A percentile compares a stretch with the other conserved stretches of the same genome.
phyloP scores from a whole-genome alignment of 257 asterid species.

The Penstemon newberryi region DNA sequence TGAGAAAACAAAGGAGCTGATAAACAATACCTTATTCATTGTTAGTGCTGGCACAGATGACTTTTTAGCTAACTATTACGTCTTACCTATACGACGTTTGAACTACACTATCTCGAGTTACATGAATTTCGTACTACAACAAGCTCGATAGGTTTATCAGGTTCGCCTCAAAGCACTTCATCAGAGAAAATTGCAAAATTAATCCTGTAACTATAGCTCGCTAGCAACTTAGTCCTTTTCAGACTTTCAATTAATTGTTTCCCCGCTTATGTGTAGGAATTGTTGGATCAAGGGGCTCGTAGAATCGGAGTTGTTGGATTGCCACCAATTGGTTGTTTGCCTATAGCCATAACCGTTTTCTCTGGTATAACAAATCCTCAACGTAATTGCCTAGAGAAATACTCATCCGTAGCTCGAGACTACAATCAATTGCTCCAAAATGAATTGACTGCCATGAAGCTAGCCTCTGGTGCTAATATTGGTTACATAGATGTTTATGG shows the following conservation, averaged over 20 bases:
- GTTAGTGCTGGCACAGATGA: slow-evolving; percentile 89
- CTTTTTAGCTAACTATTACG: slow-evolving; percentile 58
- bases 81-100: slow-evolving; percentile 53
- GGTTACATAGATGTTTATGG: slow-evolving; percentile 49
- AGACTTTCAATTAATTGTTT: neutral
- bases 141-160: slow-evolving; percentile 48
- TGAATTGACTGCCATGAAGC: slow-evolving; percentile 32
- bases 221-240: too few species aligned
- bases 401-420: slow-evolving; percentile 45
- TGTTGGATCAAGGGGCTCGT: slow-evolving; percentile 58
- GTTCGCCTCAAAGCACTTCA: slow-evolving; percentile 30
- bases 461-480: slow-evolving; percentile 31
- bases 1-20: slow-evolving; percentile 40
- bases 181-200: neutral
- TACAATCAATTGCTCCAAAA: slow-evolving; percentile 53
- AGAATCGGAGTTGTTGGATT: slow-evolving; percentile 72
- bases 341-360: slow-evolving; percentile 49
- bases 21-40: slow-evolving; percentile 47
- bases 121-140: slow-evolving; percentile 42
- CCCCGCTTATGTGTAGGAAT: slow-evolving; percentile 35
- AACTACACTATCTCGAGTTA: slow-evolving; percentile 49
- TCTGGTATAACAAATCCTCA: slow-evolving; percentile 29
- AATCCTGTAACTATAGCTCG: too few species aligned
- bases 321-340: slow-evolving; percentile 82
- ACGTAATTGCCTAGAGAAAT: slow-evolving; percentile 43